Evolutionary conservation across 2,329 filamentous ascomycete species (phyloP).

Genomic region (Chaetoscypha palmicola): DNA sequence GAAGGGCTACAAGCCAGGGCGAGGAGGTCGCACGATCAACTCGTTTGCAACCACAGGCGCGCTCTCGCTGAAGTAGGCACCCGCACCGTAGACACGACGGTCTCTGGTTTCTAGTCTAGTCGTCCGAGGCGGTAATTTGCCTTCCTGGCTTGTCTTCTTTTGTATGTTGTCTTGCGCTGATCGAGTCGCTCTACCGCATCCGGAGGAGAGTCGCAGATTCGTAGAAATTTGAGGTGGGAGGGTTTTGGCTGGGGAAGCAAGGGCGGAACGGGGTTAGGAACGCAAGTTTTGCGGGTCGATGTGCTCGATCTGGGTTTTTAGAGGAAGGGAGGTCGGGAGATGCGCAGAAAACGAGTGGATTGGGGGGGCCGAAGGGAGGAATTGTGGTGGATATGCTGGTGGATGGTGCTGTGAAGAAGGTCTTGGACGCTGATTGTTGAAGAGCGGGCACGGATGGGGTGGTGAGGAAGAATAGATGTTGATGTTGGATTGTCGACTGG

Average conservation of each 20-base stretch:
- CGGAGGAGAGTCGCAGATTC: slow-evolving; percentile 9
- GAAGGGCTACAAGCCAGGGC: slow-evolving; percentile 23
- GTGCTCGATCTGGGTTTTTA: slow-evolving; percentile 10
- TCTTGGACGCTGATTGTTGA: background rate
- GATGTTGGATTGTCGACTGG: no score
- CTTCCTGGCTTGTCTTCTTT: slow-evolving; percentile 6
- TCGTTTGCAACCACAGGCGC: slow-evolving; percentile 29
- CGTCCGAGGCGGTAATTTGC: slow-evolving; percentile 16
- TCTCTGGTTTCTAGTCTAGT: slow-evolving; percentile 6
- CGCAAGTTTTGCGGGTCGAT: slow-evolving; percentile 18
- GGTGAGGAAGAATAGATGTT: background rate
- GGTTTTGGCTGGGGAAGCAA: slow-evolving; percentile 23
- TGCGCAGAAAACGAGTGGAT: background rate
- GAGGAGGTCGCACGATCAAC: slow-evolving; percentile 31
- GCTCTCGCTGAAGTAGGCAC: slow-evolving; percentile 21
- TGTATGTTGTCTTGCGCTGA: slow-evolving; percentile 16
- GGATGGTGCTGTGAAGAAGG: background rate
- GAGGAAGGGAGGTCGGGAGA: background rate
- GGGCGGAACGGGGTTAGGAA: slow-evolving; percentile 22
- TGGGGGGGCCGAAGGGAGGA: background rate
- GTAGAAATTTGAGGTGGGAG: slow-evolving; percentile 13
- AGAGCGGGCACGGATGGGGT: background rate
- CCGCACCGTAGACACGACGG: slow-evolving; percentile 17
- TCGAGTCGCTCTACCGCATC: slow-evolving; percentile 19
- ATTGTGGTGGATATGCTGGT: background rate